Evolutionary conservation across 164 flowering plant genomes (phyloP), one percentile per base, ranked within the genome.

Genomic region (Liriodendron chinense): DNA sequence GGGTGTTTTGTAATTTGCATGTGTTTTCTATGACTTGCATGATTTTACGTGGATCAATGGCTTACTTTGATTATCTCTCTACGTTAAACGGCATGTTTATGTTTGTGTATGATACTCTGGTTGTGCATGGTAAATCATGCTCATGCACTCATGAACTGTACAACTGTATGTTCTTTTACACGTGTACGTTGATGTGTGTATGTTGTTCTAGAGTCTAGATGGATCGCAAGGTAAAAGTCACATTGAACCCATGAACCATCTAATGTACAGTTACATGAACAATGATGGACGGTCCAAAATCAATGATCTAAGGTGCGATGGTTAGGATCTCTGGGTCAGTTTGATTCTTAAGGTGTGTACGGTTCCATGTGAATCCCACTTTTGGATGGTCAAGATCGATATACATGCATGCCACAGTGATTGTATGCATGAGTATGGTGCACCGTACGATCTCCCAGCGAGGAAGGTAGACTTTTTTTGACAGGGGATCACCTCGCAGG

Each of bases 1-100:
- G 53, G 49, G 47, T 74, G 12, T 13, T 53, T 48, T 34, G 47
- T 73, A 7, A 4, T 72, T 9, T 62, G 80, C 64, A 80, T 80
- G 66, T 71, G 22, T 3, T 50, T 80, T 82, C 77, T 78, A 78
- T 71, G 73, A 78, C 63, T 5, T 72, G 83, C 64, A 68, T 71
- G 75, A 79, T 68, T 78, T 72, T 81, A 69, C 56, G 71, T 69
- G 47, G 23, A 47, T 69, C 24, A 47, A n/a, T 69, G 23, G 16
- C 4, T 67, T 24, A 25, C 16, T 47, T 69, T 9, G n/a, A 1
- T 18, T n/a, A n/a, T 69, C 59, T 67, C 24, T 43, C 56, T 18
- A 69, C 71, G 71, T 47, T 69, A 43, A 69, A n/a, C 53, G 2
- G 43, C 47, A 66, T 25, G 47, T 34, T 25, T 25, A 66, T 12